Evolutionary conservation across 305 asterid species (phyloP).

Genomic region (Fraxinus angustifolia): DNA sequence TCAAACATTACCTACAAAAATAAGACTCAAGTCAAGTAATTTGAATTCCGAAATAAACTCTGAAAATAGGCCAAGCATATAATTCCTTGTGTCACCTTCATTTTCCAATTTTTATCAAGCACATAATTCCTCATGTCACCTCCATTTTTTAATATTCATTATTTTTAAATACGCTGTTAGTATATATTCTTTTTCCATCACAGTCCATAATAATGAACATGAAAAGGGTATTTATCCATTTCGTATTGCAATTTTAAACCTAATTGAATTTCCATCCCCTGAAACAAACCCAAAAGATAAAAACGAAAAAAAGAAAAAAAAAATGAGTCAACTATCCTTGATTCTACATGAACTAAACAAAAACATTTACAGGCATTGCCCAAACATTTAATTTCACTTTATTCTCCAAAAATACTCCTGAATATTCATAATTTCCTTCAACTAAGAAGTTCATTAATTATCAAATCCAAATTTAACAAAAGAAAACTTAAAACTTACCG

Average conservation of each 20-base stretch:
- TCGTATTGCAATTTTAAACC: background rate
- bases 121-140: background rate
- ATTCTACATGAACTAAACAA: background rate
- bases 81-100: background rate
- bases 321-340: background rate
- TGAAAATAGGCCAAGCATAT: background rate
- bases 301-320: background rate
- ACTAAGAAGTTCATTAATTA: conserved; percentile 10
- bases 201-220: background rate
- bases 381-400: background rate
- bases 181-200: background rate
- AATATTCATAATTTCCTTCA: background rate
- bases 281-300: background rate
- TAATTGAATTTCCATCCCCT: background rate
- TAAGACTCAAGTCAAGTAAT: conserved; percentile 6
- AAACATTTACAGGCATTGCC: background rate
- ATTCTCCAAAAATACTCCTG: background rate
- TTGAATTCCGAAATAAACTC: background rate
- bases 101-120: background rate
- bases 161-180: background rate
- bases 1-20: conserved; percentile 32
- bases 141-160: background rate
- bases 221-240: background rate
- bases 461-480: background rate
- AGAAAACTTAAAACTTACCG: background rate